Evolutionary conservation across 1,284 basidiomycete genomes (phyloP).

Genomic region (Puccinia triticina): DNA sequence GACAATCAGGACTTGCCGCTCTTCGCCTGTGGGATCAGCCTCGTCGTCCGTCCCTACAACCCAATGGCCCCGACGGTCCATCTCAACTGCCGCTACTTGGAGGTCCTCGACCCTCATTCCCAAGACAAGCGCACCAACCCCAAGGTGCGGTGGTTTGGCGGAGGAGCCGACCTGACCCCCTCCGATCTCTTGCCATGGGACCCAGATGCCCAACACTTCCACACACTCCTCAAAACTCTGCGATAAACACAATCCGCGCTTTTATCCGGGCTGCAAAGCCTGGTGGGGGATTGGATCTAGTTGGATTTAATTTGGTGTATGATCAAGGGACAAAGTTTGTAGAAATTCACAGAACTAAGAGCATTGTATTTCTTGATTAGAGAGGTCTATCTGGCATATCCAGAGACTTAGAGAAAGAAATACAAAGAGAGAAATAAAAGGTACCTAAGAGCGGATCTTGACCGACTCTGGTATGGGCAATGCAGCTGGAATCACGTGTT

Average conservation of each 20-base stretch:
- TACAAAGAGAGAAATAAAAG: no score
- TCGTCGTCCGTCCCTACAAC: conserved; percentile 91
- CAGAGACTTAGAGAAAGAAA: no score
- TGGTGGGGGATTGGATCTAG: conserved; percentile 96
- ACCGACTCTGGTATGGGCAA: no score
- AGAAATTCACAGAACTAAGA: no score
- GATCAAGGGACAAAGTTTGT: conserved; percentile 74
- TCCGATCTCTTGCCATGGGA: conserved; percentile 80
- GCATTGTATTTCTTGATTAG: no score
- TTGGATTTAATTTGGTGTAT: conserved; percentile 90
- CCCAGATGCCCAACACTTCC: conserved; percentile 87
- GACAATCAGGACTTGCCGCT: conserved; percentile 73
- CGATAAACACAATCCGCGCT: conserved; percentile 70
- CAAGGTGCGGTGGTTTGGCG: conserved; percentile 97
- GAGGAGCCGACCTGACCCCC: conserved; percentile 93
- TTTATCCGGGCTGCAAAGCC: conserved; percentile 82
- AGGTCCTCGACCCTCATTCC: conserved; percentile 61
- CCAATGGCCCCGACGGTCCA: conserved; percentile 72
- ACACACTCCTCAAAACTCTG: conserved; percentile 75
- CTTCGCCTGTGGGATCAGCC: conserved; percentile 86
- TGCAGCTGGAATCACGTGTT: no score
- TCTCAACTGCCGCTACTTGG: conserved; percentile 97
- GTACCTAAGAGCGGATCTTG: no score
- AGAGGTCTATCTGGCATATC: no score
- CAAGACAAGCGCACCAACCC: conserved; percentile 68